Percentiles rank a stretch among this genome's conserved stretches.
Conservation (phyloP, 2,329 filamentous ascomycete species). For the Orbilia quercus region DNA sequence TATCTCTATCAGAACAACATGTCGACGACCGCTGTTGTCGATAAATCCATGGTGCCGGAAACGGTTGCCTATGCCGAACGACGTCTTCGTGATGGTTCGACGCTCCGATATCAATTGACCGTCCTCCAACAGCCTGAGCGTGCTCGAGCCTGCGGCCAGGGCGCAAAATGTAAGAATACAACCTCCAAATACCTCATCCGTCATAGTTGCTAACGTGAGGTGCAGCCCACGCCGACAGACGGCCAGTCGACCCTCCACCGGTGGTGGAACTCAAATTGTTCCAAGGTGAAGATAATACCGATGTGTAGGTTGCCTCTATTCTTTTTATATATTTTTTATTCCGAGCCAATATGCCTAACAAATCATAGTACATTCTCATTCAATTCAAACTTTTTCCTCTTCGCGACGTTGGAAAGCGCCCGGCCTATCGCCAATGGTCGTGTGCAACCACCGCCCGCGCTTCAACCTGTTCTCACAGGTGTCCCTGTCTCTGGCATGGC, state of each 20-base stretch:
- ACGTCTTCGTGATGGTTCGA: constrained; percentile 71
- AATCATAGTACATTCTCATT: constrained; percentile 78
- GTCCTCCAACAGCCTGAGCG: constrained; percentile 95
- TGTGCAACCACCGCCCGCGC: constrained; percentile 74
- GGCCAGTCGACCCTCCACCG: constrained; percentile 91
- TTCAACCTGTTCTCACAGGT: constrained; percentile 87
- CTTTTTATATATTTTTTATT: constrained; percentile 20
- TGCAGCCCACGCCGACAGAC: constrained; percentile 82
- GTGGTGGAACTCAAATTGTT: constrained; percentile 91
- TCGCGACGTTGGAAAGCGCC: constrained; percentile 87
- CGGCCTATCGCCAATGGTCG: constrained; percentile 84
- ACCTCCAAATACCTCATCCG: constrained; percentile 10
- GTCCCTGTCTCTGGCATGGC: constrained; percentile 96
- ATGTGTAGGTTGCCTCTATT: constrained; percentile 58
- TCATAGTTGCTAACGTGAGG: constrained; percentile 19
- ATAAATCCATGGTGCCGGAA: constrained; percentile 53
- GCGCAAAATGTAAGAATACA: constrained; percentile 81
- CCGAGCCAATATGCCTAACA: background rate
- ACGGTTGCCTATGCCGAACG: constrained; percentile 56
- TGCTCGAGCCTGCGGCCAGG: constrained; percentile 92
- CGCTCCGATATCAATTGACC: constrained; percentile 81
- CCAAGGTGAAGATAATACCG: constrained; percentile 70
- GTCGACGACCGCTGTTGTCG: constrained; percentile 33
- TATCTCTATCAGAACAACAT: constrained; percentile 14
- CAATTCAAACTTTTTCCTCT: constrained; percentile 98